Evolutionary conservation across 2,329 filamentous ascomycete species (phyloP), one percentile per base, ranked within the genome.

Genomic region (Aspergillus viridinutans): DNA sequence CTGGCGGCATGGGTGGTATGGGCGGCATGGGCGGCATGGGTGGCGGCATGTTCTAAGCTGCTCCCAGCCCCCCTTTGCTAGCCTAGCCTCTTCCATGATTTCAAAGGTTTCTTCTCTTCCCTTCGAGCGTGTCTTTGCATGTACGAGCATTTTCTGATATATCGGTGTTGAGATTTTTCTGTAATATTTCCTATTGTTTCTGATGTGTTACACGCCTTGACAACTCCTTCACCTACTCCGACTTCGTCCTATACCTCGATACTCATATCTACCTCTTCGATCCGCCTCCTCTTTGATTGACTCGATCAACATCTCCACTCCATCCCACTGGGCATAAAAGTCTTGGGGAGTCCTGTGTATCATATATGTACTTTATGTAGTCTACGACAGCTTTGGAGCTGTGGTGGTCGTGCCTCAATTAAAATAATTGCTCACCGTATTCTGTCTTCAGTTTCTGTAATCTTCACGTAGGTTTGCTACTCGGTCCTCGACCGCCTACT

Each of bases 21-120:
- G 82, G 83, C 52, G 84, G 85, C 58, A 83, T 83, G 80, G 85
- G 85, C 50, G 86, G 84, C 61, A 86, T 86, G 83, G 78, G 78
- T 43, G 78, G 78, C 49, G 85, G 84, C 65, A 90, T 90, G 87
- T 84, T 84, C 78, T 84, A 83, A 80, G 67, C 69, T 61, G 50
- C 38, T 47, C 55, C 23, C 20, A 49, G n/a, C 49, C 23, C n/a
- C 25, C 45, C 20, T 26, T 26, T 53, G 50, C 50, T 58, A 61
- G 49, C 55, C 52, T 55, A 56, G 23, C 50, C 52, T 51, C 26
- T 61, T 61, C 61, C 59, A 61, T 62, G 61, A 64, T 65, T 59
- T 56, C n/a, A 61, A 60, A 60, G 61, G 59, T 60, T 62, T 64
- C 60, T 62, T 64, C 60, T 26, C 61, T 47, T 47, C 58, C 59